Percentiles rank a stretch among this genome's conserved stretches.
Evolutionary conservation across 23 red algal genomes (phyloP).

Genomic region (Gracilaria domingensis): DNA sequence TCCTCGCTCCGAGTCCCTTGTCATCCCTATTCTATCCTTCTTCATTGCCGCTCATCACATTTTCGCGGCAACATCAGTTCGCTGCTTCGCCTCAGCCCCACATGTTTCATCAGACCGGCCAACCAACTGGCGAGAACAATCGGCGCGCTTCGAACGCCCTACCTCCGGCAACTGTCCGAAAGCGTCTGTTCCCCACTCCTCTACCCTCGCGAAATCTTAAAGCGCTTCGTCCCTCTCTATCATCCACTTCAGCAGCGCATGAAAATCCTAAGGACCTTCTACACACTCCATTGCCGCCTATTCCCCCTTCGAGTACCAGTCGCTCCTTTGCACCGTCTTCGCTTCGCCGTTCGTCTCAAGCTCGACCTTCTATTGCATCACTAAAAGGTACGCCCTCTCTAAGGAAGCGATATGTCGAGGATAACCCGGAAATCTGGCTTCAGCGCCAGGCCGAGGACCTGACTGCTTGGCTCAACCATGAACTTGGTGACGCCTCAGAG

Average conservation of each 20-base stretch:
- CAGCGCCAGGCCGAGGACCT: conserved; percentile 35
- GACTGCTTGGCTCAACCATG: conserved; percentile 52
- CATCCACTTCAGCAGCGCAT: neutral
- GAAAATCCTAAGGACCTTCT: neutral
- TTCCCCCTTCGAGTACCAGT: neutral
- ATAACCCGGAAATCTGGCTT: conserved; percentile 16
- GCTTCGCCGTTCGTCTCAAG: neutral
- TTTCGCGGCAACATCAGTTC: neutral
- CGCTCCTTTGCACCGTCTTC: neutral
- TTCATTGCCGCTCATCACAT: neutral
- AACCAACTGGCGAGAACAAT: neutral
- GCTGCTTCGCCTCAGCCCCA: neutral
- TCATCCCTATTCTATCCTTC: neutral
- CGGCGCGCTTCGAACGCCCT: neutral
- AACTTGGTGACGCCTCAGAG: conserved; percentile 14
- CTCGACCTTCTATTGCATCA: conserved; percentile 4
- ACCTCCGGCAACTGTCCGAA: conserved; percentile 25
- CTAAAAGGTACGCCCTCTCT: conserved; percentile 40
- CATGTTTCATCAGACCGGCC: neutral
- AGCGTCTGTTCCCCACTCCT: conserved; percentile 37
- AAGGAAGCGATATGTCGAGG: neutral
- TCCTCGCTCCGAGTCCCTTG: neutral
- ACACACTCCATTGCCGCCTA: neutral
- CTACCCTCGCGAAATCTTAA: neutral
- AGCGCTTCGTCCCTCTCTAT: conserved; percentile 3